phyloP scores from a whole-genome alignment of 2,329 filamentous ascomycete genomes.

The Kalmusia sp. region DNA sequence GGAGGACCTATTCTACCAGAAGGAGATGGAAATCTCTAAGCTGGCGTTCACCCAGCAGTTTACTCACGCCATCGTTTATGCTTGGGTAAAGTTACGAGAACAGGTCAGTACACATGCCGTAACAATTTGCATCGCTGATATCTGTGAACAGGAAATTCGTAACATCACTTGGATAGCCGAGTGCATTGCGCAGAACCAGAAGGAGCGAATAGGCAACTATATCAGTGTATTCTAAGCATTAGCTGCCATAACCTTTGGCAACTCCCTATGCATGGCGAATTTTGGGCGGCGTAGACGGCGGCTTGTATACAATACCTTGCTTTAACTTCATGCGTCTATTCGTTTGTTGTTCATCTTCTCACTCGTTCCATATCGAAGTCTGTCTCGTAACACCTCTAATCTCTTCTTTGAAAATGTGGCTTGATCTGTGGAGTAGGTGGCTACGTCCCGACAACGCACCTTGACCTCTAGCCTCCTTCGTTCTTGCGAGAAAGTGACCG shows the following conservation, averaged over 20 bases:
- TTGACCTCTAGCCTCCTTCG: no score
- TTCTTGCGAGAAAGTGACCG: no score
- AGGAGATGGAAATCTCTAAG: slow-evolving; percentile 99
- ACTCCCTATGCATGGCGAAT: slow-evolving; percentile 33
- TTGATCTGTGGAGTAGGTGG: no score
- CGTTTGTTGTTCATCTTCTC: no score
- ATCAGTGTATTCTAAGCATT: slow-evolving; percentile 81
- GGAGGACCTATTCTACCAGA: slow-evolving; percentile 98
- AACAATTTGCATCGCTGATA: slow-evolving; percentile 20
- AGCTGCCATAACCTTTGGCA: slow-evolving; percentile 30
- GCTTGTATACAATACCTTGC: slow-evolving; percentile 35
- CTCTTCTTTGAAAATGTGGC: no score
- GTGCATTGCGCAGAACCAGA: slow-evolving; percentile 99
- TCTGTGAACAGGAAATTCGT: slow-evolving; percentile 79
- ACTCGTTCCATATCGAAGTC: no score
- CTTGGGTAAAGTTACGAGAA: slow-evolving; percentile 96
- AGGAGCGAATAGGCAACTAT: slow-evolving; percentile 98
- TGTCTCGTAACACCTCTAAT: no score
- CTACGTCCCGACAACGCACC: no score
- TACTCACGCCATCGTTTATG: slow-evolving; percentile 92
- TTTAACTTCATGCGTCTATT: slow-evolving; percentile 2
- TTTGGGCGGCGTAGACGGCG: slow-evolving; percentile 35
- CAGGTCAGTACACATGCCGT: slow-evolving; percentile 69
- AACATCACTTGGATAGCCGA: slow-evolving; percentile 99
- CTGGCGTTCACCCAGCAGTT: slow-evolving; percentile 95